Evolutionary conservation across 345 rosid species (phyloP), one percentile per base, ranked within the genome.

Genomic region (Populus alba): DNA sequence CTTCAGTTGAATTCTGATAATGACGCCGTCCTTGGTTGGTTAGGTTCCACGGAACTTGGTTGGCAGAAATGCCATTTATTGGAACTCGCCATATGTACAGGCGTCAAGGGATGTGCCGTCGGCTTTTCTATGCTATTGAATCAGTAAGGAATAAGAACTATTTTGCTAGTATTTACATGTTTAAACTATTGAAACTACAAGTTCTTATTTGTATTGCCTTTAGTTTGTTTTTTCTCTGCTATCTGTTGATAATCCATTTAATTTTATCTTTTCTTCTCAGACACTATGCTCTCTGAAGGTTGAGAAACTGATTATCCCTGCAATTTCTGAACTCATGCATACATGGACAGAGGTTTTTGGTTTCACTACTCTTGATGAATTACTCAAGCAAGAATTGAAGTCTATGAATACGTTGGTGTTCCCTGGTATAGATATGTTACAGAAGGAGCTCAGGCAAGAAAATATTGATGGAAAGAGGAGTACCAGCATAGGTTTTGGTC

Each of bases 51-150:
- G 82, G 85, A 66, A 75, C 82, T 11, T 66, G 17, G 37, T 71
- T 82, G 73, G 82, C 85, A 39, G 85, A 82, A 75, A 78, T 82
- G 85, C 85, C 85, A 70, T 82, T 82, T 59, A 82, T 82, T 66
- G 85, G 85, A 53, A 82, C 85, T 17, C 85, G 85, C 25, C 85
- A 82, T 31, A 66, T 75, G 62, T 82, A 82, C 37, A 78, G 85
- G 65, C 85, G 82, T 18, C 85, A 82, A 59, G 85, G 85, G 51
- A 82, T 82, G 85, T 82, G 82, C 73, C 78, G 81, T 13, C 85
- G 85, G 37, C 82, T 82, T 75, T 71, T 82, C 57, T 15, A 72
- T 66, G 85, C 82, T 27, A 67, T 82, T 57, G 85, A 82, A 78
- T 74, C 59, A 2, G 85, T 82, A 78, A 78, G 79, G 7, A 67